Evolutionary conservation across 1,284 basidiomycete genomes (phyloP).

Genomic region (Heterobasidion annosum): DNA sequence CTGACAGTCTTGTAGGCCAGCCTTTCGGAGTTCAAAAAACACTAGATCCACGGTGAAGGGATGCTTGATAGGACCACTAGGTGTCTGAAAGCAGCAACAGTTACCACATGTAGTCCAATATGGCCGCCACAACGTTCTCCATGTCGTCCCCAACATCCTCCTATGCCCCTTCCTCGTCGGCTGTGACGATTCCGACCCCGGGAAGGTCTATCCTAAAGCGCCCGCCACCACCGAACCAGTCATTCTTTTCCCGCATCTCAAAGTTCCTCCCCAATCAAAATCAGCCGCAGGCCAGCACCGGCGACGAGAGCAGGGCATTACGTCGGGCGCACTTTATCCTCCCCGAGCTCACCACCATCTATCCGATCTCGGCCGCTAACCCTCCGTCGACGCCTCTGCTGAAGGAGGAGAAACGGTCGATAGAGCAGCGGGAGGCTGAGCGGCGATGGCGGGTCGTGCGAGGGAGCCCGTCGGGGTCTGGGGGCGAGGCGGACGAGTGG

Average conservation of each 20-base stretch:
- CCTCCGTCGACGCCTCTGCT: constrained; percentile 71
- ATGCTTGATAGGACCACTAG: neutral
- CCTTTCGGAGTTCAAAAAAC: neutral
- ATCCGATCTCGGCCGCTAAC: constrained; percentile 75
- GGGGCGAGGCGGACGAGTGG: constrained; percentile 41
- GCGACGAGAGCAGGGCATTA: constrained; percentile 43
- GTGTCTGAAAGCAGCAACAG: neutral
- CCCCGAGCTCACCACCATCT: constrained; percentile 74
- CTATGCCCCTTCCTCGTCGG: constrained; percentile 56
- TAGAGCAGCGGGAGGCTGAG: constrained; percentile 61
- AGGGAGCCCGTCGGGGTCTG: constrained; percentile 31
- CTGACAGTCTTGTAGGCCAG: too few species aligned
- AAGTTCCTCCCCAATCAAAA: constrained; percentile 49
- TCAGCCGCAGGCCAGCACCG: constrained; percentile 17
- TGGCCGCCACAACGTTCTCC: constrained; percentile 11
- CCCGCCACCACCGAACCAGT: constrained; percentile 58
- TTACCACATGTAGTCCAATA: neutral
- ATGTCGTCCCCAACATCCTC: constrained; percentile 32
- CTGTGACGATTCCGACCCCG: constrained; percentile 65
- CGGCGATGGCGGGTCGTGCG: constrained; percentile 51
- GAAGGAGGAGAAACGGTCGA: constrained; percentile 64
- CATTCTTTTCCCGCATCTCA: constrained; percentile 63
- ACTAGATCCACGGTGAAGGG: neutral
- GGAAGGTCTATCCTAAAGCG: constrained; percentile 74
- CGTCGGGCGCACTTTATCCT: constrained; percentile 83